phyloP scores from a whole-genome alignment of 2,329 filamentous ascomycete species.

The Tolypocladium guangdongense region DNA sequence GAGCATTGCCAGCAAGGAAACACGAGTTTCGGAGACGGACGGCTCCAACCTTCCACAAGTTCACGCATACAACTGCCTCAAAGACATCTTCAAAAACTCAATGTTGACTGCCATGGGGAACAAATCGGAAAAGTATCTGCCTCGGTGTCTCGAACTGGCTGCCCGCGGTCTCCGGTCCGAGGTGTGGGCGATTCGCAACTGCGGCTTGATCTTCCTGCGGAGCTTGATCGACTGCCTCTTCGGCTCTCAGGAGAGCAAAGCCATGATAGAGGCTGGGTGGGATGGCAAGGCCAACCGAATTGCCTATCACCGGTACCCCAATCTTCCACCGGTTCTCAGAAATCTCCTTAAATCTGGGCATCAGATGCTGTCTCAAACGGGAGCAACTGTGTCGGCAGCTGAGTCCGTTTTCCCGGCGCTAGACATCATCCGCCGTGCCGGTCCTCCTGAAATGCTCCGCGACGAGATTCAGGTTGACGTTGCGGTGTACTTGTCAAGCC shows the following conservation, averaged over 20 bases:
- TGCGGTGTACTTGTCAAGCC: slow-evolving; percentile 51
- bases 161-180: slow-evolving; percentile 68
- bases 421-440: slow-evolving; percentile 66
- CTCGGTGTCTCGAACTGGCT: slow-evolving; percentile 66
- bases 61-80: slow-evolving; percentile 87
- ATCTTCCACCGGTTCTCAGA: slow-evolving; percentile 52
- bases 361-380: slow-evolving; percentile 28
- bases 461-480: slow-evolving; percentile 48
- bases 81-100: slow-evolving; percentile 82
- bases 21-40: slow-evolving; percentile 44
- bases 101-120: slow-evolving; percentile 61
- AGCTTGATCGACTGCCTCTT: slow-evolving; percentile 73
- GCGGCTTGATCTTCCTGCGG: slow-evolving; percentile 77
- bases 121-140: slow-evolving; percentile 62
- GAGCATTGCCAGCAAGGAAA: slow-evolving; percentile 43
- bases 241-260: slow-evolving; percentile 63
- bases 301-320: slow-evolving; percentile 58
- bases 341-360: slow-evolving; percentile 46
- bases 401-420: slow-evolving; percentile 74
- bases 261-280: slow-evolving; percentile 49
- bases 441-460: slow-evolving; percentile 47
- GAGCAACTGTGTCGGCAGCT: slow-evolving; percentile 29
- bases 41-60: slow-evolving; percentile 73
- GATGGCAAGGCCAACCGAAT: slow-evolving; percentile 54
- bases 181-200: slow-evolving; percentile 92